Base-by-base conservation (phyloP, 148 eudicot species). In the Cornus controversa region DNA sequence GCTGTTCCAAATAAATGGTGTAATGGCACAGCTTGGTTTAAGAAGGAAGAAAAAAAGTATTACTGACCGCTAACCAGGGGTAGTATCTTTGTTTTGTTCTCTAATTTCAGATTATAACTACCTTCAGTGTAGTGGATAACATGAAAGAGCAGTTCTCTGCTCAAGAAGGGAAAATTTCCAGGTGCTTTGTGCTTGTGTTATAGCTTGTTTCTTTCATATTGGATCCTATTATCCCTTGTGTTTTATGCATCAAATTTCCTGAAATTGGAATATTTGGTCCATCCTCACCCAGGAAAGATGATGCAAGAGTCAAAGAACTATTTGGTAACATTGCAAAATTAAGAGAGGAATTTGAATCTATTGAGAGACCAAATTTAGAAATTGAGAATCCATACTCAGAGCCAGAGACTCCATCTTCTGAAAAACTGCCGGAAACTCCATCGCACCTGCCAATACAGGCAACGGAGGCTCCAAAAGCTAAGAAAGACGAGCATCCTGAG, bases 81-180 rank as follows among this genome's bases (percentile, higher is more conserved):
- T 28, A 25, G 28, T 50, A 1, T 20, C 3, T 77, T 24, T 69
- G 5, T 28, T 53, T 45, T 29, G 7, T 77, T 77, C 37, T 71
- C 66, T 67, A 25, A 25, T 78, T 81, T 79, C 93, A 96, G 99
- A 90, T 93, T 64, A 89, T 93, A 79, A 93, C 99, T 28, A 91
- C 92, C 67, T 93, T 96, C 83, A 93, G 99, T 77, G 97, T 96
- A 28, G 98, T 93, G 81, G 98, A 96, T 86, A 96, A 91, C 87
- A 91, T 96, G 91, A 96, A 87, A 86, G 99, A 90, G 84, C 98
- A 91, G 81, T 89, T 90, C 76, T 89, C 84, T 74, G 83, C 90
- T 71, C 89, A 85, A 81, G 84, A 85, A 54, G 93, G 86, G 76
- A 89, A 75, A 77, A 24, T 86, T 73, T 79, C 94, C 80, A 96